phyloP scores from a whole-genome alignment of 1,284 basidiomycete species.

The Microbotryum saponariae region DNA sequence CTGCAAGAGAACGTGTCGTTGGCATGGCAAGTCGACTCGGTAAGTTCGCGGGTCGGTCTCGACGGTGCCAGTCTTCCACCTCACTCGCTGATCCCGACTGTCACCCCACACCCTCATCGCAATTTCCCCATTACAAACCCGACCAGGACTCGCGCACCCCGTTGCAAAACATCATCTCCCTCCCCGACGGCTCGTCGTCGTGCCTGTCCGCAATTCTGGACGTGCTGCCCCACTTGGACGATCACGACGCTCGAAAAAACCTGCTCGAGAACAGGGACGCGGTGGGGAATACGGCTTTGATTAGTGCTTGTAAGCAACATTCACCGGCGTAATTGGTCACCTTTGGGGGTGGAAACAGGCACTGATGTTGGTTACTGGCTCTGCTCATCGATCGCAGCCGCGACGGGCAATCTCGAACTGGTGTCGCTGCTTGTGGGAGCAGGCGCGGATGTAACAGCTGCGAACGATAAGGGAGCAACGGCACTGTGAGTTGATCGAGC shows the following conservation, averaged over 20 bases:
- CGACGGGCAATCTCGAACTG: slow-evolving; percentile 68
- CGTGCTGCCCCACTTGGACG: slow-evolving; percentile 61
- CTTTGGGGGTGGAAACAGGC: too few relatives aligned
- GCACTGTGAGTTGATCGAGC: slow-evolving; percentile 56
- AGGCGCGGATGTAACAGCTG: slow-evolving; percentile 71
- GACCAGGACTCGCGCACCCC: slow-evolving; percentile 75
- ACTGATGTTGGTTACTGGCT: too few relatives aligned
- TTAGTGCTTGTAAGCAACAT: slow-evolving; percentile 61
- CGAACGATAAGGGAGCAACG: slow-evolving; percentile 78
- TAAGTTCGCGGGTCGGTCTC: background rate
- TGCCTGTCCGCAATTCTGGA: slow-evolving; percentile 66
- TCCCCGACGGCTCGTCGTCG: slow-evolving; percentile 51
- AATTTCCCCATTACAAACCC: background rate
- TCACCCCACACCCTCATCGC: background rate
- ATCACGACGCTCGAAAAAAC: slow-evolving; percentile 29
- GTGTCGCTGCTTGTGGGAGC: slow-evolving; percentile 73
- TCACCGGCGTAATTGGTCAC: too few relatives aligned
- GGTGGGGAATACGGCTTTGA: slow-evolving; percentile 76
- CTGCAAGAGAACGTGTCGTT: slow-evolving; percentile 13
- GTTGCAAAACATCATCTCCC: slow-evolving; percentile 80
- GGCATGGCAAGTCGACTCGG: slow-evolving; percentile 22
- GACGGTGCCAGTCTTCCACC: background rate
- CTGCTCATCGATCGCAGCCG: slow-evolving; percentile 48
- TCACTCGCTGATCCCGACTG: background rate
- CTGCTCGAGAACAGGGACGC: slow-evolving; percentile 49